These are phyloP conservation scores for Termitomyces eurrhizus DNA, from an alignment of 768 basidiomycete species.

Conservation along the genomic window DNA sequence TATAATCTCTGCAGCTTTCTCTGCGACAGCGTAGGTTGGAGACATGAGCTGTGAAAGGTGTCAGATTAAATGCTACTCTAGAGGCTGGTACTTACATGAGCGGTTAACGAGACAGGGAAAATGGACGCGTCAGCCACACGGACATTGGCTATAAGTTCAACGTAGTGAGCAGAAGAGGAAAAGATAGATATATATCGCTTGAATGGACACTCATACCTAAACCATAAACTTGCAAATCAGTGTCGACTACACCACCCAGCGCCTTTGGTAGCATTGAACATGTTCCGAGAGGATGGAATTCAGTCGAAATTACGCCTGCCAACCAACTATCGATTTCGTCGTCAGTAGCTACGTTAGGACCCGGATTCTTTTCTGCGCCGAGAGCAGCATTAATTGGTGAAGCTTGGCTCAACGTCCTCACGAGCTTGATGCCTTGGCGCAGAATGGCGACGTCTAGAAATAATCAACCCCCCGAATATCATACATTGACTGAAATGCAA, in stretches of 20 bases:
- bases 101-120: slow-evolving; percentile 21
- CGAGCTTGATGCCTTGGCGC: slow-evolving; percentile 60
- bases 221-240: slow-evolving; percentile 53
- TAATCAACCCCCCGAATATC: background rate
- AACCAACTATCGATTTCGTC: slow-evolving; percentile 54
- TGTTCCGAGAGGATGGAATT: slow-evolving; percentile 59
- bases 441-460: slow-evolving; percentile 39
- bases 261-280: slow-evolving; percentile 54
- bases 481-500: background rate
- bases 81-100: slow-evolving; percentile 18
- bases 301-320: slow-evolving; percentile 37
- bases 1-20: slow-evolving; percentile 9
- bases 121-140: slow-evolving; percentile 29
- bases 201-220: slow-evolving; percentile 21
- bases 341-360: slow-evolving; percentile 47
- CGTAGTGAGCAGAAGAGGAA: background rate
- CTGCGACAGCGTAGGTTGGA: slow-evolving; percentile 11
- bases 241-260: slow-evolving; percentile 58
- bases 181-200: too few relatives aligned
- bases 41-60: slow-evolving; percentile 4
- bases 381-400: slow-evolving; percentile 45
- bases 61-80: background rate
- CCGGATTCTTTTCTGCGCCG: slow-evolving; percentile 46
- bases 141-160: slow-evolving; percentile 34
- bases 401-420: slow-evolving; percentile 48